Conservation (phyloP, 208 protist species). For the Angomonas deanei region DNA sequence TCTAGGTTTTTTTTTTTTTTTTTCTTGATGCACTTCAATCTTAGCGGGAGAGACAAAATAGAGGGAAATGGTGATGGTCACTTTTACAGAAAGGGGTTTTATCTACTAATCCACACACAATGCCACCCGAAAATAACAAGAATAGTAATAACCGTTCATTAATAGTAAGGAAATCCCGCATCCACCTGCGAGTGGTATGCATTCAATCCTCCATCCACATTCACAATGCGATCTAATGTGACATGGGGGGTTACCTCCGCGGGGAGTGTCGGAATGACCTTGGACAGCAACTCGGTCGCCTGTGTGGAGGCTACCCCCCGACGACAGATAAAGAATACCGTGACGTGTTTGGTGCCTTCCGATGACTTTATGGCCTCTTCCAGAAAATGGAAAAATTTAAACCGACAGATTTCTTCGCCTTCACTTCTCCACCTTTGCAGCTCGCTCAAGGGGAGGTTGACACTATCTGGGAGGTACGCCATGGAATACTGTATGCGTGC, state of each 20-base stretch:
- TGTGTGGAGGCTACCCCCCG: conserved; percentile 66
- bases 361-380: neutral
- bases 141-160: conserved; percentile 4
- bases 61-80: neutral
- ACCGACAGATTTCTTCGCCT: neutral
- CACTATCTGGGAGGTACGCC: conserved; percentile 49
- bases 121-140: conserved; percentile 4
- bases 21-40: no score
- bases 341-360: neutral
- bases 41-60: neutral
- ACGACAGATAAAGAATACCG: conserved; percentile 70
- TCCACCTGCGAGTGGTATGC: conserved; percentile 55
- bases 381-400: neutral
- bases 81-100: neutral
- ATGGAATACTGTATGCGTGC: conserved; percentile 71
- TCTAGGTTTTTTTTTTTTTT: no score
- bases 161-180: conserved; percentile 68
- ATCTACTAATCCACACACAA: conserved; percentile 1
- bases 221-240: no score
- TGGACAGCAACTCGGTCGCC: conserved; percentile 39
- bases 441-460: conserved; percentile 48
- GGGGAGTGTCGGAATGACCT: neutral
- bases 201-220: conserved; percentile 84
- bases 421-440: conserved; percentile 45
- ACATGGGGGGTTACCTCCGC: no score